Percentiles rank a stretch among this genome's conserved stretches.
Evolutionary conservation across 1,284 basidiomycete genomes (phyloP).

Genomic region (Rhodotorula sp.): DNA sequence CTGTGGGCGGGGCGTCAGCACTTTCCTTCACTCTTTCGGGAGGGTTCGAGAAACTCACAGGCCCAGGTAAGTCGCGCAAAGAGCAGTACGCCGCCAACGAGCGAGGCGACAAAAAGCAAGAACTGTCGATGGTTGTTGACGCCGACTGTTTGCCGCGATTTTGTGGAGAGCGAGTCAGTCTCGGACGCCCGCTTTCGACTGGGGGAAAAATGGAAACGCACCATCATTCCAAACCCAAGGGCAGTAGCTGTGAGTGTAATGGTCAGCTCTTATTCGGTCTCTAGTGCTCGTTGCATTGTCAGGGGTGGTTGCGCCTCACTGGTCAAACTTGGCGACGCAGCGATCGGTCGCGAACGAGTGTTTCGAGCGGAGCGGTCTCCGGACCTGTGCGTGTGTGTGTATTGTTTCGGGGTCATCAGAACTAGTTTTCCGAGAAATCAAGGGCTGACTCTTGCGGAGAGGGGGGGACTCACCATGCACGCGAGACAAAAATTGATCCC

Average conservation of each 20-base stretch:
- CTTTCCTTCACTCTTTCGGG: too few species aligned
- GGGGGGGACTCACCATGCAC: slow-evolving; percentile 86
- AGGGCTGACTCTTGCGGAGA: too few species aligned
- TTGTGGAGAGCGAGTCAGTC: too few species aligned
- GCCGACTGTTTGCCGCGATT: too few species aligned
- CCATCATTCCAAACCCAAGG: slow-evolving; percentile 99
- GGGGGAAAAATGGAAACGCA: too few species aligned
- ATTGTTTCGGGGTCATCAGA: too few species aligned
- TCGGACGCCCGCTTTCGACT: too few species aligned
- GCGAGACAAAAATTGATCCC: slow-evolving; percentile 93
- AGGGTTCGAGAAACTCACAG: too few species aligned
- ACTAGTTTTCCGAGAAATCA: too few species aligned
- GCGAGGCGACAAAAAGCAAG: slow-evolving; percentile 77
- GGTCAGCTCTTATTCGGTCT: neutral
- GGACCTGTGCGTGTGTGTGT: slow-evolving; percentile 62
- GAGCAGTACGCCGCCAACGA: slow-evolving; percentile 73
- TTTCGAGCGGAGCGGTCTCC: slow-evolving; percentile 88
- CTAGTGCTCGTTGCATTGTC: neutral
- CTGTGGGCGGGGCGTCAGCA: too few species aligned
- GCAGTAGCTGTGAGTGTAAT: slow-evolving; percentile 66
- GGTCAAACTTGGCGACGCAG: slow-evolving; percentile 85
- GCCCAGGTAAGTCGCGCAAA: slow-evolving; percentile 80
- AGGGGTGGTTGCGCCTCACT: slow-evolving; percentile 58
- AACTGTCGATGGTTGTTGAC: slow-evolving; percentile 93
- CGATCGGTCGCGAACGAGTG: slow-evolving; percentile 90